Base-by-base conservation (phyloP, 2,329 filamentous ascomycete genomes). In the Amauroascus verrucosus region DNA sequence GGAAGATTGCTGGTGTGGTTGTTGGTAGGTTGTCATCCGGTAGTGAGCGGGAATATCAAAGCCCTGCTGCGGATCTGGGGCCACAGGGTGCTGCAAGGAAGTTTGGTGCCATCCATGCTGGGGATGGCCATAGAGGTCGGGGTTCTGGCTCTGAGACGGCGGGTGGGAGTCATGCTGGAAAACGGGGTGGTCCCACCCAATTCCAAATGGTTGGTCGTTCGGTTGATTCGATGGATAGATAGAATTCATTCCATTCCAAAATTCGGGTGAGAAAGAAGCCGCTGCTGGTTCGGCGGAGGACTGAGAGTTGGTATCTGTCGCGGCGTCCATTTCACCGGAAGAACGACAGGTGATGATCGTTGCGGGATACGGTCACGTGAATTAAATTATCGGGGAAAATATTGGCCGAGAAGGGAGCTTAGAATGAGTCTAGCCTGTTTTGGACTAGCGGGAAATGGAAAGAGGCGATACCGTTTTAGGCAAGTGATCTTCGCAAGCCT, bases 131-230 rank as follows among this genome's bases (percentile, higher is more conserved):
- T 59, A 48, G 11, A 57, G 58, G 24, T 60, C 33, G 13, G 51
- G 41, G 3, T 18, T 51, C 20, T 58, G 60, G 13, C 35, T 13
- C 30, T 55, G 53, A 5, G 48, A 28, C 4, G 40, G 56, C 55
- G 59, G 44, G 14, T 44, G 54, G 7, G 43, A 54, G 40, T 22
- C 50, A 41, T 49, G 44, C 22, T 53, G 65, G 49, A 67, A 67
- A 11, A 67, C 63, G n/a, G 63, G 66, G 57, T 66, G 65, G 48
- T 70, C 67, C 68, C 67, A 70, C 32, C 58, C 58, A 7, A 70
- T 69, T 1, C 65, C 65, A 56, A 68, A 56, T 2, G 64, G 62
- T 53, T 64, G 64, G 20, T 61, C 53, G 47, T 63, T 59, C 2
- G 61, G 51, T 30, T 59, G 60, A 20, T 54, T 43, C 8, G 57